Conservation (phyloP, 345 rosid species). For the Rhizophora apiculata region DNA sequence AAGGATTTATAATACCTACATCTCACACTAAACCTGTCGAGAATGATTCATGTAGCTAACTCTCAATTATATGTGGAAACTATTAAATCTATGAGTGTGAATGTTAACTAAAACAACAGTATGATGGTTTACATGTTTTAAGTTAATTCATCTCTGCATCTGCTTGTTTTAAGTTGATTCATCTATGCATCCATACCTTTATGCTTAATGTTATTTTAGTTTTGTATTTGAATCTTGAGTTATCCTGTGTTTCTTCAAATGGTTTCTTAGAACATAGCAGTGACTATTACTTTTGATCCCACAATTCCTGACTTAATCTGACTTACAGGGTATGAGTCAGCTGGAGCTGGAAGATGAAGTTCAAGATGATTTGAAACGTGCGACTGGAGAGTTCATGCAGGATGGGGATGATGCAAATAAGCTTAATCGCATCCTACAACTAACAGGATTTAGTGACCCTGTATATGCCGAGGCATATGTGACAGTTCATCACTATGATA, state of each 20-base stretch:
- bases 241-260: neutral
- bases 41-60: too few relatives aligned
- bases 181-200: too few relatives aligned
- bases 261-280: neutral
- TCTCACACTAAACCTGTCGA: too few relatives aligned
- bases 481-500: slow-evolving; percentile 94
- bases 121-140: too few relatives aligned
- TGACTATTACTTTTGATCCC: neutral
- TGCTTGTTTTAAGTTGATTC: too few relatives aligned
- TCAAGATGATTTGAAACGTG: slow-evolving; percentile 95
- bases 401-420: slow-evolving; percentile 94
- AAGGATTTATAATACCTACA: too few relatives aligned
- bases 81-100: too few relatives aligned
- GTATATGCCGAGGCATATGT: slow-evolving; percentile 99
- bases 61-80: too few relatives aligned
- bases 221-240: too few relatives aligned
- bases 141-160: too few relatives aligned
- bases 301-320: neutral
- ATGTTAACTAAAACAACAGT: too few relatives aligned
- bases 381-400: slow-evolving; percentile 94
- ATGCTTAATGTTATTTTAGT: too few relatives aligned
- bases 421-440: slow-evolving; percentile 95
- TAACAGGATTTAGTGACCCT: slow-evolving; percentile 98
- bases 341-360: slow-evolving; percentile 98
- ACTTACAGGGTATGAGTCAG: slow-evolving; percentile 93